A percentile compares a stretch with the other conserved stretches of the same genome.
phyloP scores from a whole-genome alignment of 345 rosid genomes.

The Sonneratia alba region DNA sequence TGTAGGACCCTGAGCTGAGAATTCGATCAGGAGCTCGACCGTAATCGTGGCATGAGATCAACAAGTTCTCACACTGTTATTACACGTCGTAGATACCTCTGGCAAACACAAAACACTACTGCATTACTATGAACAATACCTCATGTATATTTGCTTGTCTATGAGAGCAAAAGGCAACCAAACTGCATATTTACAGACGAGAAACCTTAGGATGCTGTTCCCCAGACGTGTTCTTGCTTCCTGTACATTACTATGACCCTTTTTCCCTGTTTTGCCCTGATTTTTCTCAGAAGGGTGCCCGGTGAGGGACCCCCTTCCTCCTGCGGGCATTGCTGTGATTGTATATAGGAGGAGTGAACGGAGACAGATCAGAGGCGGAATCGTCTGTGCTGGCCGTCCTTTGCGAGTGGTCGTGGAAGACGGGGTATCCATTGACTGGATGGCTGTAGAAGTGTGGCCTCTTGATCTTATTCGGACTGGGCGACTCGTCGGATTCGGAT shows the following conservation, averaged over 20 bases:
- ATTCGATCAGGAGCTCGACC: too few species aligned
- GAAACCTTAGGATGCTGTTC: background rate
- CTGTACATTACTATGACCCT: background rate
- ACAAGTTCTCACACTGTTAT: too few species aligned
- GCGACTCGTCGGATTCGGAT: conserved; percentile 63
- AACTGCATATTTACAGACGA: background rate
- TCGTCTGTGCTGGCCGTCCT: conserved; percentile 22
- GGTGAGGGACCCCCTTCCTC: conserved; percentile 43
- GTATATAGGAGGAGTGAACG: conserved; percentile 31
- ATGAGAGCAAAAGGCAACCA: background rate
- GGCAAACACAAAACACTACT: background rate
- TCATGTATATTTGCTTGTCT: background rate
- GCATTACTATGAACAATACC: background rate
- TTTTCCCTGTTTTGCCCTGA: background rate
- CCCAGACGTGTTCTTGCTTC: background rate
- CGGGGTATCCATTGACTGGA: conserved; percentile 43
- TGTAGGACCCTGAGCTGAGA: too few species aligned
- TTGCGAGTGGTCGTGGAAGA: conserved; percentile 27
- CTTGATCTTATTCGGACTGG: conserved; percentile 64
- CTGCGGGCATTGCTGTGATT: conserved; percentile 37
- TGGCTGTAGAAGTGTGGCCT: conserved; percentile 50
- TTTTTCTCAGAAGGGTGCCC: conserved; percentile 16
- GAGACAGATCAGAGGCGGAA: conserved; percentile 23
- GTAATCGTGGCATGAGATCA: too few species aligned
- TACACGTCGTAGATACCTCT: background rate